Percentiles rank a stretch among this genome's conserved stretches.
phyloP scores from a whole-genome alignment of 139 green algal species.

The Ulvella scutata region DNA sequence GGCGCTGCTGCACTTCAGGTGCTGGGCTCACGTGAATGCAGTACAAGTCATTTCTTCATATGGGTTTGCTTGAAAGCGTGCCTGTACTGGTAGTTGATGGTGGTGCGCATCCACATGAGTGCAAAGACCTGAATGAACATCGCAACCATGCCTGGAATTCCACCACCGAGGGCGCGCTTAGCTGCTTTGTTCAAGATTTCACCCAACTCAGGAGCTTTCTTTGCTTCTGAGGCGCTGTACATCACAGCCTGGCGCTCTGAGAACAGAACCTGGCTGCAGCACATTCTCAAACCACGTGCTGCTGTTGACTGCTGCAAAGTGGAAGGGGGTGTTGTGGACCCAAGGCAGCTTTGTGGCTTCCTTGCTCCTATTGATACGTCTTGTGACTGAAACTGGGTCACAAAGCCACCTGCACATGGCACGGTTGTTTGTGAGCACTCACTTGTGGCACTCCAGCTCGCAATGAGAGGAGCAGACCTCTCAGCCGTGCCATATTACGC shows the following conservation, averaged over 20 bases:
- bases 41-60: background rate
- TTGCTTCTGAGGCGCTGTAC: background rate
- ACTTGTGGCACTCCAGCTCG: too few relatives aligned
- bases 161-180: conserved; percentile 55
- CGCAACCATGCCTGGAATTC: conserved; percentile 58
- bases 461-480: too few relatives aligned
- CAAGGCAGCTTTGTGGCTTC: too few relatives aligned
- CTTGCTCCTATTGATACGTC: too few relatives aligned
- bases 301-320: too few relatives aligned
- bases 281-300: too few relatives aligned
- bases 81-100: conserved; percentile 80
- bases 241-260: background rate
- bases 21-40: conserved; percentile 15
- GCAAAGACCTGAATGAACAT: conserved; percentile 54
- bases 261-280: too few relatives aligned
- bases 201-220: conserved; percentile 18
- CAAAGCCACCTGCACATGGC: too few relatives aligned
- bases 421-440: too few relatives aligned
- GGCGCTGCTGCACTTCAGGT: conserved; percentile 47
- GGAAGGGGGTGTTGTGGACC: too few relatives aligned
- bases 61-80: conserved; percentile 4
- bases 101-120: conserved; percentile 61
- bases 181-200: conserved; percentile 49
- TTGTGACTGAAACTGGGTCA: too few relatives aligned
- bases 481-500: too few relatives aligned